These are phyloP conservation scores for Blastobotrys mokoenaii DNA, from an alignment of 805 yeast species.

Conservation along the genomic window DNA sequence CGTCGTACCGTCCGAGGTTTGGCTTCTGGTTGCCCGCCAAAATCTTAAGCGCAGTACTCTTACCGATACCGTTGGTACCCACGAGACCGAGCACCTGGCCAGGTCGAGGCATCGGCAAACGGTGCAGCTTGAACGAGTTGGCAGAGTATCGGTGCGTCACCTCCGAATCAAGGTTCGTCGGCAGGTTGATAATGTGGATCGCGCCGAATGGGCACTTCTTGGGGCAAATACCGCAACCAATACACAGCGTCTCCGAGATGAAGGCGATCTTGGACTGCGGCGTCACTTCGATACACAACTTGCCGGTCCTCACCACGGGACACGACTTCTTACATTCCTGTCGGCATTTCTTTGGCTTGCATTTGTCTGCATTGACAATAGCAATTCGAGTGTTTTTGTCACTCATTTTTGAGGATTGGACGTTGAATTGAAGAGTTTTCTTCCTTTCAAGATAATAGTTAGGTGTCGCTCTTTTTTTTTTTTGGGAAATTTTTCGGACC, in stretches of 20 bases:
- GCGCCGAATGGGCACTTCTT: slow-evolving; percentile 99
- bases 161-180: slow-evolving; percentile 86
- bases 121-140: slow-evolving; percentile 91
- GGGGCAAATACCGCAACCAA: slow-evolving; percentile 99
- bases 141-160: slow-evolving; percentile 98
- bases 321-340: slow-evolving; percentile 96
- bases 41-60: slow-evolving; percentile 92
- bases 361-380: slow-evolving; percentile 85
- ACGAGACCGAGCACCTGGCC: slow-evolving; percentile 97
- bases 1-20: slow-evolving; percentile 85
- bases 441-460: neutral
- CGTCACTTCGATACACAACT: slow-evolving; percentile 91
- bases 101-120: slow-evolving; percentile 97
- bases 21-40: slow-evolving; percentile 97
- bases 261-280: slow-evolving; percentile 90
- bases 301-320: slow-evolving; percentile 97
- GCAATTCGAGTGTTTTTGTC: slow-evolving; percentile 59
- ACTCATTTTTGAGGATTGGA: slow-evolving; percentile 1
- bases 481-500: neutral
- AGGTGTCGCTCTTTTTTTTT: neutral
- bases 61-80: slow-evolving; percentile 99
- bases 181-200: slow-evolving; percentile 88
- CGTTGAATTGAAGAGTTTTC: no score
- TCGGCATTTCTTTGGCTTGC: slow-evolving; percentile 97
- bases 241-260: slow-evolving; percentile 86